A percentile compares a stretch with the other conserved stretches of the same genome.
Conservation (phyloP, 1,284 basidiomycete species). For the Cryptococcus sp. region DNA sequence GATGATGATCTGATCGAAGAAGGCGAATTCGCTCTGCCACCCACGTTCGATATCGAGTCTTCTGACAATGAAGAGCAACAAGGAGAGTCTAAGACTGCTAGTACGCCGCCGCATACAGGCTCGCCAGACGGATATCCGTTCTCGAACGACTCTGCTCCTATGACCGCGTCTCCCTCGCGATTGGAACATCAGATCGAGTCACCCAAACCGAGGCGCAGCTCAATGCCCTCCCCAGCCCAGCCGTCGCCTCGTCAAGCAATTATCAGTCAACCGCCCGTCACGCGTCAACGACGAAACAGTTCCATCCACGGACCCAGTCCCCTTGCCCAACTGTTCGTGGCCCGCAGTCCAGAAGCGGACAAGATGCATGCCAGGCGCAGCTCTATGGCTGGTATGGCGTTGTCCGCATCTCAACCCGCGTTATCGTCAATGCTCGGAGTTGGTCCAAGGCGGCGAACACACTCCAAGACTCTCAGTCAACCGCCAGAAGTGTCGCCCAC, state of each 20-base stretch:
- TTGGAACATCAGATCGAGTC: slow-evolving; percentile 18
- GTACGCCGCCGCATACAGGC: background rate
- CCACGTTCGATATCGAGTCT: slow-evolving; percentile 20
- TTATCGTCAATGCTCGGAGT: slow-evolving; percentile 21
- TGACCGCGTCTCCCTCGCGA: slow-evolving; percentile 26
- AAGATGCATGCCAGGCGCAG: slow-evolving; percentile 17
- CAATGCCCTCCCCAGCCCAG: slow-evolving; percentile 21
- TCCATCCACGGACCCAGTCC: slow-evolving; percentile 49
- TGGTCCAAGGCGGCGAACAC: slow-evolving; percentile 8
- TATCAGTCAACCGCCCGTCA: slow-evolving; percentile 7
- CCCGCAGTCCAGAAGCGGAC: slow-evolving; percentile 15
- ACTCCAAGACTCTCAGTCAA: slow-evolving; percentile 6
- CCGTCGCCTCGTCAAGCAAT: background rate
- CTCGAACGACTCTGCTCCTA: slow-evolving; percentile 17
- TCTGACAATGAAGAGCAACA: slow-evolving; percentile 31
- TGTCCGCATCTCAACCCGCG: slow-evolving; percentile 25
- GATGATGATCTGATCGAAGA: slow-evolving; percentile 56
- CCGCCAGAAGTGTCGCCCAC: background rate
- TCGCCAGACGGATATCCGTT: slow-evolving; percentile 3
- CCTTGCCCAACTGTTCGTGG: slow-evolving; percentile 49
- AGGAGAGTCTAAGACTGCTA: background rate
- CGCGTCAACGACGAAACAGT: slow-evolving; percentile 33
- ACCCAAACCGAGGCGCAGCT: slow-evolving; percentile 23
- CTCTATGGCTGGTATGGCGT: slow-evolving; percentile 20
- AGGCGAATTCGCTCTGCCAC: slow-evolving; percentile 22